Evolutionary conservation across 306 rosid species (phyloP), one percentile per base, ranked within the genome.

Genomic region (Aeschynomene evenia): DNA sequence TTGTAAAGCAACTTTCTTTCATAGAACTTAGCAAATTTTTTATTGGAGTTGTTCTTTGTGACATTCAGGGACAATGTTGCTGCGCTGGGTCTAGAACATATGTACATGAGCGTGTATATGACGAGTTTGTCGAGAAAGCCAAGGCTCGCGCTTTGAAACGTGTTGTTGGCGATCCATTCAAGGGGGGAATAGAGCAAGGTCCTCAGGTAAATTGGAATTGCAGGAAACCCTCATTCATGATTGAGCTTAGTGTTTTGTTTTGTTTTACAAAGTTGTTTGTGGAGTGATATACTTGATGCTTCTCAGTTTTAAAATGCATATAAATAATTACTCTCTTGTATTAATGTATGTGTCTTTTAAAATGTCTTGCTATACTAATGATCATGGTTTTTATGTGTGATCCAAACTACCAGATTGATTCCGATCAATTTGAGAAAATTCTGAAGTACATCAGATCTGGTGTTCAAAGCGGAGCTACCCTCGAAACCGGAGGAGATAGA

Each of bases 41-140:
- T 54, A 71, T 29, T 51, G 76, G 34, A 67, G 56, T 53, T 66
- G 29, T 29, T 75, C 29, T 42, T 22, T 75, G 61, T 18, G 42
- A 73, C 71, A 65, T 77, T 51, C 66, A 90, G 97, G 98, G 98
- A 70, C 98, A 94, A 84, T 94, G 98, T 74, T 94, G 98, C 80
- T 87, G 95, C 57, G 90, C 95, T 51, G 98, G 97, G 29, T 94
- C 98, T 70, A 88, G 97, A 66, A 94, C 98, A 53, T 90, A 60
- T 72, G 98, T 94, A 37, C 97, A 94, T 74, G 98, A 90, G 78
- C 29, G 72, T 37, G 78, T 94, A 19, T 80, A 90, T 10, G 96
- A 94, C 8, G 95, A 94, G 79, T 90, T 94, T 68, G 67, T 87
- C 22, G 95, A 84, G 75, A 94, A 94, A 82, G 90, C 98, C 50